Evolutionary conservation across 192 early-diverging fungal species (phyloP).

Genomic region (Rhizophagus sp.): DNA sequence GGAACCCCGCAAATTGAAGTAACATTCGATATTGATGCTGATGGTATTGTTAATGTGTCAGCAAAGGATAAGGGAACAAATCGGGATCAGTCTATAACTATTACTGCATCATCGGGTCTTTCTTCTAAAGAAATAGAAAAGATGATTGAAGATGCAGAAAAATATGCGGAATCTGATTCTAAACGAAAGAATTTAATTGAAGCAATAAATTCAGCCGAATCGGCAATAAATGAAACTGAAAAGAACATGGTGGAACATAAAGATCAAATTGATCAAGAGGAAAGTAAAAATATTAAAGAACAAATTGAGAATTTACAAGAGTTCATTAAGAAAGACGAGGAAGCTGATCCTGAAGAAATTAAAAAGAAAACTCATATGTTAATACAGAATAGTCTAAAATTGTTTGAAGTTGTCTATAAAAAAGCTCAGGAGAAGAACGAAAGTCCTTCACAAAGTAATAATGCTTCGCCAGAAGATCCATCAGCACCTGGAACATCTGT

Average conservation of each 20-base stretch:
- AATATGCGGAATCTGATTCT: slow-evolving; percentile 90
- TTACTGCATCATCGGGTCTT: slow-evolving; percentile 93
- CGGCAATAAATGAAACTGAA: slow-evolving; percentile 89
- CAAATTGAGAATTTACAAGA: slow-evolving; percentile 83
- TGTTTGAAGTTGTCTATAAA: slow-evolving; percentile 98
- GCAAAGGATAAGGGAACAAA: slow-evolving; percentile 97
- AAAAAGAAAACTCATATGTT: slow-evolving; percentile 85
- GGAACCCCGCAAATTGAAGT: slow-evolving; percentile 98
- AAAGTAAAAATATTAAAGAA: slow-evolving; percentile 83
- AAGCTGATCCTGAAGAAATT: slow-evolving; percentile 77
- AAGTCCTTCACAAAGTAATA: not conserved
- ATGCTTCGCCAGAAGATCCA: not conserved
- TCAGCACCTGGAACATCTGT: not conserved
- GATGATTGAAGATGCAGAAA: slow-evolving; percentile 92
- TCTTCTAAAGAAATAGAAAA: slow-evolving; percentile 94
- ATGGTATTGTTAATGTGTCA: slow-evolving; percentile 97
- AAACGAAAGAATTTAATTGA: slow-evolving; percentile 92
- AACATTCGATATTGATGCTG: slow-evolving; percentile 98
- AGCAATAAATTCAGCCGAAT: slow-evolving; percentile 90
- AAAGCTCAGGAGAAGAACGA: slow-evolving; percentile 33
- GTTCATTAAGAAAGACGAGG: slow-evolving; percentile 63
- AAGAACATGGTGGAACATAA: slow-evolving; percentile 96
- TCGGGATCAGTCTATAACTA: slow-evolving; percentile 95
- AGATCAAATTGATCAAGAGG: slow-evolving; percentile 87
- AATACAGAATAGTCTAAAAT: slow-evolving; percentile 88